Conservation (phyloP, 2,329 filamentous ascomycete genomes). For the Fusarium graminum region DNA sequence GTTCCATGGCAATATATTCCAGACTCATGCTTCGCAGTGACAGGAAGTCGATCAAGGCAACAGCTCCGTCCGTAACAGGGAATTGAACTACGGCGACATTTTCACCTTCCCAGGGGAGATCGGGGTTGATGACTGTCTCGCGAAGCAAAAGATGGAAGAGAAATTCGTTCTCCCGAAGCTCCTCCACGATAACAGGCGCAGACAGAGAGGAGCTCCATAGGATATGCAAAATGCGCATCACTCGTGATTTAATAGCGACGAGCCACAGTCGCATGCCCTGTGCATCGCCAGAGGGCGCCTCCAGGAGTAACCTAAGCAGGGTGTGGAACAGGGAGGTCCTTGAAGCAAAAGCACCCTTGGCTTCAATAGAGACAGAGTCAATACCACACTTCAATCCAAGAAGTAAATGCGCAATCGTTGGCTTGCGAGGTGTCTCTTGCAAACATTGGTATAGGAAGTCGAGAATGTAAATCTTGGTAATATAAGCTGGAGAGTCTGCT, state of each 20-base stretch:
- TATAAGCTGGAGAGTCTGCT: constrained; percentile 77
- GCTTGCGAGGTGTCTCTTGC: constrained; percentile 77
- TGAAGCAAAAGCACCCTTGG: constrained; percentile 77
- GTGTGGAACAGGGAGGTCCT: constrained; percentile 86
- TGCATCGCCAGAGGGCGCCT: constrained; percentile 74
- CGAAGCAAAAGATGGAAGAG: constrained; percentile 81
- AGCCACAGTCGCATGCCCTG: constrained; percentile 76
- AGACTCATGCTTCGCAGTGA: constrained; percentile 80
- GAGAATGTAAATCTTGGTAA: constrained; percentile 86
- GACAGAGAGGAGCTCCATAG: constrained; percentile 89
- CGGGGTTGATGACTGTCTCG: constrained; percentile 77
- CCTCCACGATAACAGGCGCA: constrained; percentile 77
- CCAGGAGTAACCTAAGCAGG: constrained; percentile 77
- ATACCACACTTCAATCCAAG: constrained; percentile 87
- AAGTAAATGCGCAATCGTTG: constrained; percentile 90
- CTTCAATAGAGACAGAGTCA: constrained; percentile 75
- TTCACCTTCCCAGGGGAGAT: constrained; percentile 80
- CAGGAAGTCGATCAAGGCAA: constrained; percentile 82
- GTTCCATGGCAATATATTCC: constrained; percentile 87
- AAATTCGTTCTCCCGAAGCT: constrained; percentile 84
- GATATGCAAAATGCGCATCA: constrained; percentile 79
- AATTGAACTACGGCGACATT: constrained; percentile 73
- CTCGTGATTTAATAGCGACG: constrained; percentile 75
- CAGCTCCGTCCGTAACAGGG: constrained; percentile 74
- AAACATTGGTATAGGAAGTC: constrained; percentile 88